Evolutionary conservation across 2,329 filamentous ascomycete species (phyloP), one percentile per base, ranked within the genome.

Genomic region (Madurella mycetomatis): DNA sequence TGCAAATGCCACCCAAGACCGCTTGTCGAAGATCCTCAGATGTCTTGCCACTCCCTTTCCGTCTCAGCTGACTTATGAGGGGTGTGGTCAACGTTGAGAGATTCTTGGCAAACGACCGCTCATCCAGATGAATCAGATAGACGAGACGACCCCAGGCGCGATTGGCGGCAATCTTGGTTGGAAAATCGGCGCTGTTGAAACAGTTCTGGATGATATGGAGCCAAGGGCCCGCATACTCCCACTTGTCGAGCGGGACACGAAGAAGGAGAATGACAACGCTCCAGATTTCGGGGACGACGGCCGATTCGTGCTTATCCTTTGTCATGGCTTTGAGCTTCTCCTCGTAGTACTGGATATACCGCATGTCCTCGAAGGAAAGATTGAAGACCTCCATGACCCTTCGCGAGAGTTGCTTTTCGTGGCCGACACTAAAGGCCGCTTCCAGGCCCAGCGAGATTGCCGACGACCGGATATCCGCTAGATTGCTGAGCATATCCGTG

Each of bases 271-370:
- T 83, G 2, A 95, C 76, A 37, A 90, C 82, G 55, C 88, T 87
- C 92, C 92, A 97, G 18, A 97, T 89, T 60, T 91, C 88, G 5
- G 94, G 92, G 0, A 95, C 91, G 40, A 83, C 77, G 0, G 77
- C 69, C 9, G 81, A 82, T 18, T 82, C 79, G 12, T 84, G 80
- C 59, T 78, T 84, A 47, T 80, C 77, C 59, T 84, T 80, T 25
- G 86, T 77, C 84, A 94, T 89, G 11, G 77, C 75, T 53, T 80
- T 80, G 50, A 97, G 75, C 32, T 83, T 81, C 17, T 81, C 76
- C 41, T 82, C 81, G 61, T 92, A 85, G 63, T 85, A 86, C 9
- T 86, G 81, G 39, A 86, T 83, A 63, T 91, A 89, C 16, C 76
- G 84, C 51, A 77, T 76, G 46, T 81, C 80, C 17, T 84, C 83